A percentile compares a stretch with the other conserved stretches of the same genome.
Conservation (phyloP, 768 basidiomycete genomes). For the Rhodotorula kratochvilovae region DNA sequence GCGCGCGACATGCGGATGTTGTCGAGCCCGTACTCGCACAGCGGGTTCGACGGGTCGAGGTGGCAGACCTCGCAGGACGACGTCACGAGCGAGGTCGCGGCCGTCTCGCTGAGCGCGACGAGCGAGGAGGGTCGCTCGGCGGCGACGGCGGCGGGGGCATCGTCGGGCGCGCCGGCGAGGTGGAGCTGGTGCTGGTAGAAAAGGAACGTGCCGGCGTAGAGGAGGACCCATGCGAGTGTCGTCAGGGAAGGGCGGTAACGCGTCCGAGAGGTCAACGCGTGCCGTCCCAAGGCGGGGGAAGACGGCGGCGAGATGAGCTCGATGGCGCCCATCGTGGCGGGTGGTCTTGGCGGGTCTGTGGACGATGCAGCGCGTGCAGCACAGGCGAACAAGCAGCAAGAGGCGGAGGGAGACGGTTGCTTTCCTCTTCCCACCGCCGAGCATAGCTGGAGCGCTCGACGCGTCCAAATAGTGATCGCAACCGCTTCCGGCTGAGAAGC, state of each 20-base stretch:
- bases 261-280: background rate
- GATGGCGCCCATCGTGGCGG: background rate
- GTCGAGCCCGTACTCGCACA: constrained; percentile 39
- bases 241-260: background rate
- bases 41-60: constrained; percentile 22
- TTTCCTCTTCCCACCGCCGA: too few species aligned
- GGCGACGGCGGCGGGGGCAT: too few species aligned
- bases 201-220: background rate
- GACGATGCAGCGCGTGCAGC: background rate
- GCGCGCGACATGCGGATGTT: constrained; percentile 33
- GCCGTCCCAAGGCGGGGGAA: background rate
- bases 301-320: background rate
- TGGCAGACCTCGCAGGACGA: constrained; percentile 29
- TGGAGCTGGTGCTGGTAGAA: background rate
- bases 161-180: too few species aligned
- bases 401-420: too few species aligned
- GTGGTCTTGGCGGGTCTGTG: background rate
- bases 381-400: background rate
- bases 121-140: background rate
- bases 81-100: background rate
- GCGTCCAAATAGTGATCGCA: too few species aligned
- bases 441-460: too few species aligned
- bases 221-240: background rate
- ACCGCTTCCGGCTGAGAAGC: too few species aligned
- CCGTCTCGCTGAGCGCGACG: background rate